Conservation (phyloP, 2,329 filamentous ascomycete species). For the Spiromastix sp. region DNA sequence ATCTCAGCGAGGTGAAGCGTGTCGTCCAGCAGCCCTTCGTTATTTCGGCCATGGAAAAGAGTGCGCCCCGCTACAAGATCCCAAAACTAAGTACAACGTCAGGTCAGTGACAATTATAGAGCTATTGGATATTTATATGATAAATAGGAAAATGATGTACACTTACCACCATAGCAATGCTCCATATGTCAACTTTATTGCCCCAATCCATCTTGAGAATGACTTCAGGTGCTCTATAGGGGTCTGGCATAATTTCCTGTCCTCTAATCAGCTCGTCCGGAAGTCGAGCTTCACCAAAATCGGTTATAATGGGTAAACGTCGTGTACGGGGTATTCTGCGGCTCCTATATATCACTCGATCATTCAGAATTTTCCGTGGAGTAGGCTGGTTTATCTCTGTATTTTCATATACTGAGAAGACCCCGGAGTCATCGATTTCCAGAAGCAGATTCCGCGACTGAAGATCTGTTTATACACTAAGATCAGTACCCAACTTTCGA, state of each 20-base stretch:
- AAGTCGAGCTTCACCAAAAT: slow-evolving; percentile 8
- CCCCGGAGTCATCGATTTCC: slow-evolving; percentile 3
- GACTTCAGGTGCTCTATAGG: slow-evolving; percentile 18
- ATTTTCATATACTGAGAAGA: slow-evolving; percentile 9
- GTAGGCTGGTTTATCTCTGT: slow-evolving; percentile 7
- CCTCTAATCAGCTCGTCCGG: not conserved
- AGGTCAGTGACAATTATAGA: not conserved
- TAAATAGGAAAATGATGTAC: not conserved
- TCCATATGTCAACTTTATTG: slow-evolving; percentile 16
- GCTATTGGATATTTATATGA: not conserved
- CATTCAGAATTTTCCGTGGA: slow-evolving; percentile 8
- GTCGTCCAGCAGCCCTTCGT: slow-evolving; percentile 3
- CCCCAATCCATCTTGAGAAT: slow-evolving; percentile 16
- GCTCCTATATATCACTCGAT: slow-evolving; percentile 9
- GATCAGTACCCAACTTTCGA: not conserved
- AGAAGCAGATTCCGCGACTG: slow-evolving; percentile 9
- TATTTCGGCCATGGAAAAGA: slow-evolving; percentile 5
- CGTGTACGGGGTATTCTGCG: slow-evolving; percentile 4
- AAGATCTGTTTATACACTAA: slow-evolving; percentile 5
- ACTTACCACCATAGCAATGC: slow-evolving; percentile 15
- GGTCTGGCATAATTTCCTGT: slow-evolving; percentile 12
- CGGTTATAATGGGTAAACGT: slow-evolving; percentile 5
- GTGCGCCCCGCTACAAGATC: slow-evolving; percentile 4
- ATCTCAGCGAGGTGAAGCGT: slow-evolving; percentile 5
- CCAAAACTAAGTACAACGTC: slow-evolving; percentile 6